Conservation (phyloP, 1,139 yeast species). For the Scheffersomyces lignicola region DNA sequence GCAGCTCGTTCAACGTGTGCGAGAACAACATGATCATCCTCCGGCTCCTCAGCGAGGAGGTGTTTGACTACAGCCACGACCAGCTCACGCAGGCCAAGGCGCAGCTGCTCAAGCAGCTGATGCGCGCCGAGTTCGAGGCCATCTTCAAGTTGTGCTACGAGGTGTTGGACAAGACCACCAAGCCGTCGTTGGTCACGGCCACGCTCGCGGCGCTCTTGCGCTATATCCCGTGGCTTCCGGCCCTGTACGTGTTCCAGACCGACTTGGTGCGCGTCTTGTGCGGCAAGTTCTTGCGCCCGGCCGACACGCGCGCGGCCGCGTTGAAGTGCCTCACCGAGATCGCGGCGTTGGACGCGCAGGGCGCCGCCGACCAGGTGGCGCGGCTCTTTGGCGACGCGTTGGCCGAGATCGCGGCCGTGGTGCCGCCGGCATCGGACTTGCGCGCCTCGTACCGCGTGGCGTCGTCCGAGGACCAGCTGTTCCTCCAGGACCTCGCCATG, state of each 20-base stretch:
- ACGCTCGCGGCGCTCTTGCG: slow-evolving; percentile 81
- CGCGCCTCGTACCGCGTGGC: slow-evolving; percentile 74
- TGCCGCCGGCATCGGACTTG: slow-evolving; percentile 77
- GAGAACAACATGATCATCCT: slow-evolving; percentile 95
- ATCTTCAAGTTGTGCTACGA: slow-evolving; percentile 92
- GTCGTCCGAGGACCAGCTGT: slow-evolving; percentile 83
- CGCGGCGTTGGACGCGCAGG: slow-evolving; percentile 53
- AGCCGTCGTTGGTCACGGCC: slow-evolving; percentile 79
- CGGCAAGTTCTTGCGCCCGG: slow-evolving; percentile 72
- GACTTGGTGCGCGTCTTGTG: slow-evolving; percentile 71
- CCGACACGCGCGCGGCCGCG: slow-evolving; percentile 80
- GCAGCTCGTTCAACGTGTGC: slow-evolving; percentile 88
- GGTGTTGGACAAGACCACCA: slow-evolving; percentile 83
- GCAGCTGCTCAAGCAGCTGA: slow-evolving; percentile 72
- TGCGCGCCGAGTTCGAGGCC: slow-evolving; percentile 89
- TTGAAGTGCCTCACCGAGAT: slow-evolving; percentile 93
- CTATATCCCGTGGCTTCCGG: slow-evolving; percentile 94
- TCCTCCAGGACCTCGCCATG: slow-evolving; percentile 93
- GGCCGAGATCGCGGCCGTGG: slow-evolving; percentile 66
- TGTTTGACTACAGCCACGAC: slow-evolving; percentile 90
- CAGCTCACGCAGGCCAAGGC: slow-evolving; percentile 97
- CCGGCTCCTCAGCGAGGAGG: slow-evolving; percentile 88
- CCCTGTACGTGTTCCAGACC: slow-evolving; percentile 86
- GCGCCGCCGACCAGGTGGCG: slow-evolving; percentile 69
- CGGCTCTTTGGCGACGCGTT: slow-evolving; percentile 72